Percentiles rank a stretch among this genome's conserved stretches.
These are phyloP conservation scores for Tetrahymena malaccensis DNA, from an alignment of 73 alveolate species.

Conservation along the genomic window DNA sequence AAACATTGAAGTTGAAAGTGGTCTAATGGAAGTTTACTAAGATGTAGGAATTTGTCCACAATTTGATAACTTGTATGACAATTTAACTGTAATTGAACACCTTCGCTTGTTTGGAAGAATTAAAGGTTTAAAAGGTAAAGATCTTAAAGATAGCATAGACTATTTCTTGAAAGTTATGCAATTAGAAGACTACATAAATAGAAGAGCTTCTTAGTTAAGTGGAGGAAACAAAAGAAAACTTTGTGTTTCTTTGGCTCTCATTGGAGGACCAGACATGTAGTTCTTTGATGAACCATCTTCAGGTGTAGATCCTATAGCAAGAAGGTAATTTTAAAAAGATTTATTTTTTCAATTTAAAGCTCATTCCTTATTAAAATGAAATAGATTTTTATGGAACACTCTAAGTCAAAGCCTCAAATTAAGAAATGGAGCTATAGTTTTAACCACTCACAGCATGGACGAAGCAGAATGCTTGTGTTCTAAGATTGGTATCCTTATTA, in stretches of 20 bases:
- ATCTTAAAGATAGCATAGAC: not conserved
- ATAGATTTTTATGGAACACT: conserved; percentile 38
- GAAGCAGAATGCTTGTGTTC: conserved; percentile 92
- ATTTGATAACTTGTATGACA: conserved; percentile 50
- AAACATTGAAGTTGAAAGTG: conserved; percentile 4
- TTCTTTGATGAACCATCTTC: conserved; percentile 74
- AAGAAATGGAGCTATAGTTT: conserved; percentile 54
- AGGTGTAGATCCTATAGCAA: conserved; percentile 68
- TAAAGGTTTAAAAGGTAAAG: conserved; percentile 39
- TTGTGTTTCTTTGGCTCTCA: conserved; percentile 68
- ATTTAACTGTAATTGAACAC: conserved; percentile 56
- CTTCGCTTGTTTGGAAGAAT: conserved; percentile 43
- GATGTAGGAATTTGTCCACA: conserved; percentile 62
- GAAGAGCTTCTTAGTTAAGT: conserved; percentile 41
- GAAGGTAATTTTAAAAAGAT: not conserved
- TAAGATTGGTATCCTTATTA: conserved; percentile 71
- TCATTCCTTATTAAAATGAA: not conserved
- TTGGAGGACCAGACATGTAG: conserved; percentile 55
- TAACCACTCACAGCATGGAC: conserved; percentile 93
- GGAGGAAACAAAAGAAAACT: conserved; percentile 84
- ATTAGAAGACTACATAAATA: conserved; percentile 5
- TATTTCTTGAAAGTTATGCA: conserved; percentile 9
- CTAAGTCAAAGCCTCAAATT: conserved; percentile 17
- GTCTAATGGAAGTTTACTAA: conserved; percentile 25
- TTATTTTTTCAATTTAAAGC: too few relatives aligned